These are phyloP conservation scores for Aspergillus asperescens DNA, from an alignment of 495 filamentous ascomycete species.

Conservation along the genomic window DNA sequence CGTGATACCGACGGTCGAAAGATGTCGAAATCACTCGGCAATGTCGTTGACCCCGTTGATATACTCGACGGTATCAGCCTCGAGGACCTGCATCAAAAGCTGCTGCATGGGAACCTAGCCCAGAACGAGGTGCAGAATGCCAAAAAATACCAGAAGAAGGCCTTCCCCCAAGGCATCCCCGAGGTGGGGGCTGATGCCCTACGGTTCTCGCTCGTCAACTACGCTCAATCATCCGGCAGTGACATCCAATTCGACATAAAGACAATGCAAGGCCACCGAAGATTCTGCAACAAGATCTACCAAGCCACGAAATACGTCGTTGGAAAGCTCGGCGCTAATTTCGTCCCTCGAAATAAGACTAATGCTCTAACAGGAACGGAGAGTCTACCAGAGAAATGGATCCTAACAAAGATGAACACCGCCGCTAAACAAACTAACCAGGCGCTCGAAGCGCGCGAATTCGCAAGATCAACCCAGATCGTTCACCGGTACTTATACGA, in stretches of 20 bases:
- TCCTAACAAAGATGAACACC: slow-evolving; percentile 69
- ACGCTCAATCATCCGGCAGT: slow-evolving; percentile 81
- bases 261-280: slow-evolving; percentile 76
- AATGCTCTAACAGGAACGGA: slow-evolving; percentile 65
- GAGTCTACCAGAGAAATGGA: slow-evolving; percentile 75
- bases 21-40: slow-evolving; percentile 80
- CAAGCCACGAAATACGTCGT: slow-evolving; percentile 84
- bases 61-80: slow-evolving; percentile 70
- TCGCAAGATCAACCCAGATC: slow-evolving; percentile 57
- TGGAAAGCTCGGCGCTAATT: slow-evolving; percentile 67
- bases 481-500: slow-evolving; percentile 66
- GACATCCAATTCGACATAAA: slow-evolving; percentile 82
- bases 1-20: slow-evolving; percentile 74
- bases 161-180: slow-evolving; percentile 75
- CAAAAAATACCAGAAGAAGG: slow-evolving; percentile 70
- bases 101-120: slow-evolving; percentile 63
- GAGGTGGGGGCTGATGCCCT: slow-evolving; percentile 84
- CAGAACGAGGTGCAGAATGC: slow-evolving; percentile 68
- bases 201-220: slow-evolving; percentile 72
- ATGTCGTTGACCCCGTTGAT: slow-evolving; percentile 76
- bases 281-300: slow-evolving; percentile 91
- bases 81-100: slow-evolving; percentile 62
- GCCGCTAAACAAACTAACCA: slow-evolving; percentile 72
- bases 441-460: slow-evolving; percentile 63
- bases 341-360: slow-evolving; percentile 49